A percentile compares a stretch with the other conserved stretches of the same genome.
phyloP scores from a whole-genome alignment of 192 early-diverging fungal species.

The Fimicolochytrium jonesii region DNA sequence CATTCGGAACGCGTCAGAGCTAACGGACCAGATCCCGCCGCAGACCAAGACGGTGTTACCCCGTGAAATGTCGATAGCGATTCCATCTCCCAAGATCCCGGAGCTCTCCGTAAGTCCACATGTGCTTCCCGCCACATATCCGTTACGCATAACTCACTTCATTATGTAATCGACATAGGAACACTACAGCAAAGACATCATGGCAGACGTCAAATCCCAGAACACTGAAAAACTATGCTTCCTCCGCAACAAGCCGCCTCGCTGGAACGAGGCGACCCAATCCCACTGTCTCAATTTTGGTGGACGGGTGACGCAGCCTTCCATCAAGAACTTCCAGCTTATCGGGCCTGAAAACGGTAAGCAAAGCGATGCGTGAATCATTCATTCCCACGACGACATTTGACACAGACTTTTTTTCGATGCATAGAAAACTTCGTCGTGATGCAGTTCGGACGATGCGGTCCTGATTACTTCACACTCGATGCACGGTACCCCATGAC shows the following conservation, averaged over 20 bases:
- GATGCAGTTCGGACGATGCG: constrained; percentile 66
- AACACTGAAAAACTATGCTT: constrained; percentile 52
- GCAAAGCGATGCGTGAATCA: not conserved
- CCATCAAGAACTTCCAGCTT: constrained; percentile 63
- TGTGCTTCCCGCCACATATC: not conserved
- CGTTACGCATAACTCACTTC: not conserved
- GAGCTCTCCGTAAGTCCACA: constrained; percentile 31
- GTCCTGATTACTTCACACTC: constrained; percentile 53
- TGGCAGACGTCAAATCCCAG: constrained; percentile 45
- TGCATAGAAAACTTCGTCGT: constrained; percentile 40
- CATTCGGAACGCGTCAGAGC: not conserved
- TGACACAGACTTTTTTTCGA: constrained; percentile 2
- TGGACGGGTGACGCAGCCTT: constrained; percentile 56
- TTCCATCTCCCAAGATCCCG: constrained; percentile 39
- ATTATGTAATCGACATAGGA: constrained; percentile 22
- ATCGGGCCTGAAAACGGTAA: constrained; percentile 44
- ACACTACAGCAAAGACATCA: constrained; percentile 45
- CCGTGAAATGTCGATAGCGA: constrained; percentile 51
- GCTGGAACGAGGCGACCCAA: constrained; percentile 65
- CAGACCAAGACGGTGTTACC: constrained; percentile 56
- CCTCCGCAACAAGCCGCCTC: constrained; percentile 57
- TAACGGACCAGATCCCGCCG: not conserved
- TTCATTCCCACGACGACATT: not conserved
- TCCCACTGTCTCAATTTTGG: constrained; percentile 62
- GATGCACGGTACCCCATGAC: constrained; percentile 57